Evolutionary conservation across 176 grass and related monocot genomes (phyloP).

Genomic region (Melocanna baccifera): DNA sequence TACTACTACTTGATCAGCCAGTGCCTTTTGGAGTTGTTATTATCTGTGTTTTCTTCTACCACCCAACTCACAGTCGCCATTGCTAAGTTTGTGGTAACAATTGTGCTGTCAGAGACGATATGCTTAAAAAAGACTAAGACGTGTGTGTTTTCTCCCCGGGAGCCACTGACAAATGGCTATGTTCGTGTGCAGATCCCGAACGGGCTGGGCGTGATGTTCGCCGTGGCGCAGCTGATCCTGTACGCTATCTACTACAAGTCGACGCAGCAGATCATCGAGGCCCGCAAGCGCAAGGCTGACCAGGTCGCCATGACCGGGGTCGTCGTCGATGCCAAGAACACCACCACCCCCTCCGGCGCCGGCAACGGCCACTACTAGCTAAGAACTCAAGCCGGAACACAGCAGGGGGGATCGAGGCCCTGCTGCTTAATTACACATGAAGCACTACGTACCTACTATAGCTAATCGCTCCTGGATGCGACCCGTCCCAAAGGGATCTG

Average conservation of each 20-base stretch:
- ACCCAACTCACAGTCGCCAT: too few species aligned
- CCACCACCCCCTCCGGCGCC: background rate
- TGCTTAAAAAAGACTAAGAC: too few species aligned
- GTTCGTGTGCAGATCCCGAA: conserved; percentile 68
- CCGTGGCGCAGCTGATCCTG: conserved; percentile 63
- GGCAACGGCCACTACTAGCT: conserved; percentile 10
- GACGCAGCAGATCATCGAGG: conserved; percentile 67
- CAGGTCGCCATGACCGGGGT: conserved; percentile 63
- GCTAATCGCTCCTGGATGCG: background rate
- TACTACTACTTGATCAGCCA: too few species aligned
- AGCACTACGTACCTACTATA: background rate
- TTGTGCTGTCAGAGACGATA: too few species aligned
- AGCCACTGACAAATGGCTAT: too few species aligned
- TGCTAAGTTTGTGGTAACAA: too few species aligned
- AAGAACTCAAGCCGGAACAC: background rate
- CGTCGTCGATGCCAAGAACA: conserved; percentile 52
- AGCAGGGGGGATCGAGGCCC: background rate
- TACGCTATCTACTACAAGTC: conserved; percentile 94
- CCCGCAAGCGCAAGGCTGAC: conserved; percentile 55
- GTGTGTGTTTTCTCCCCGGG: too few species aligned
- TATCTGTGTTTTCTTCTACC: too few species aligned
- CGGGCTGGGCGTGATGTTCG: conserved; percentile 64
- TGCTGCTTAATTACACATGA: background rate
- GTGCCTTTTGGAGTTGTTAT: too few species aligned
- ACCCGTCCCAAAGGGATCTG: background rate